Conservation (phyloP, 208 protist species). For the Strigomonas galati region DNA sequence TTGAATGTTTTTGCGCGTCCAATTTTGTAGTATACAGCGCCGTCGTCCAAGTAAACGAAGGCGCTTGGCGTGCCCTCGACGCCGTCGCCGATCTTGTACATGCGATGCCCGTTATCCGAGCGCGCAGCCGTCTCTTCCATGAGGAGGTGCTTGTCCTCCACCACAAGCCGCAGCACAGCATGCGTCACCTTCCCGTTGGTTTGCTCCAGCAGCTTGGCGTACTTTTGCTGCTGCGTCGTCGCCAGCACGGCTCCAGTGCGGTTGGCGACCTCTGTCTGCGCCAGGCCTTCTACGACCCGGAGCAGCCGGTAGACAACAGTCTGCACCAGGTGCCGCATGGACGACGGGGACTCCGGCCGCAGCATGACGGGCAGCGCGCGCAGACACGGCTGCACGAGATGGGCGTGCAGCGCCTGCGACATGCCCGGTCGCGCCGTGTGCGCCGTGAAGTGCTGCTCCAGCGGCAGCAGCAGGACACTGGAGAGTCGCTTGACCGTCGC, state of each 20-base stretch:
- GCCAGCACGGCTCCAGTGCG: conserved; percentile 38
- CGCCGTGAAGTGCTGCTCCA: conserved; percentile 36
- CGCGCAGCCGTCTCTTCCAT: conserved; percentile 61
- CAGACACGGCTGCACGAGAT: conserved; percentile 28
- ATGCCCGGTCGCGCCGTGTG: conserved; percentile 42
- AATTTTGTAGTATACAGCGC: conserved; percentile 55
- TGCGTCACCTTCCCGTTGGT: conserved; percentile 66
- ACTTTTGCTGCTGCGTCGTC: conserved; percentile 56
- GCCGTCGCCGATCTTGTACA: conserved; percentile 61
- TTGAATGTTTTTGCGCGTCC: conserved; percentile 40
- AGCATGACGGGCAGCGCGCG: neutral
- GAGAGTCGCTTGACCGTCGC: neutral
- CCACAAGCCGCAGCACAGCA: conserved; percentile 51
- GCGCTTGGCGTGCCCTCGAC: neutral
- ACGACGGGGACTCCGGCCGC: neutral
- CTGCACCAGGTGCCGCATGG: conserved; percentile 17
- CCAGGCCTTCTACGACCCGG: conserved; percentile 62
- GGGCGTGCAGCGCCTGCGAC: conserved; percentile 28
- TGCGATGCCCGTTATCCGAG: conserved; percentile 52
- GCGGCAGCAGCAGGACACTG: conserved; percentile 15
- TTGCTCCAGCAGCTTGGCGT: conserved; percentile 54
- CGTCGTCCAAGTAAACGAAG: conserved; percentile 73
- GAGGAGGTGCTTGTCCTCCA: conserved; percentile 68
- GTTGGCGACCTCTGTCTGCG: conserved; percentile 51
- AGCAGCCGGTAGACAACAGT: conserved; percentile 68